A percentile compares a stretch with the other conserved stretches of the same genome.
Conservation (phyloP, 352 stramenopile species). For the Globisporangium viniferum region DNA sequence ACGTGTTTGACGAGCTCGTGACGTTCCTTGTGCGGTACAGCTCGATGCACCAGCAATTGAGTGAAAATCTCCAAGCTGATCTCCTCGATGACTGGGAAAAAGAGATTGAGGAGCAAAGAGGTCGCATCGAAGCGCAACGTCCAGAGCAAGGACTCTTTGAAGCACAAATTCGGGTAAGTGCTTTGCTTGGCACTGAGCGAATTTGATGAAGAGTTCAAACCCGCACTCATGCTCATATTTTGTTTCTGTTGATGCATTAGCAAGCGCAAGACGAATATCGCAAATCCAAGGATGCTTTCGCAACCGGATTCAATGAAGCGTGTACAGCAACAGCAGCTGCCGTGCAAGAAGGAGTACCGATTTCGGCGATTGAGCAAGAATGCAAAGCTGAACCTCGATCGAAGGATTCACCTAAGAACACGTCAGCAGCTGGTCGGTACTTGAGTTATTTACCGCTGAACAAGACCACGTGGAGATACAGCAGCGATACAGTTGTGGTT, state of each 20-base stretch:
- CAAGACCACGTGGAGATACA: not conserved
- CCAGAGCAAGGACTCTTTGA: not conserved
- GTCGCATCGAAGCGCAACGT: not conserved
- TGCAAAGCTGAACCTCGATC: not conserved
- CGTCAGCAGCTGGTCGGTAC: not conserved
- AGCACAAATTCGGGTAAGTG: not conserved
- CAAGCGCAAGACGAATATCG: not conserved
- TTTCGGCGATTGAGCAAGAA: not conserved
- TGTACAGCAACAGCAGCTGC: not conserved
- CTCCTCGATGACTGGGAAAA: conserved; percentile 13
- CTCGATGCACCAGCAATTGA: conserved; percentile 27
- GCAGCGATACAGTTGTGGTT: not conserved
- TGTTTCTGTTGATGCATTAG: not conserved
- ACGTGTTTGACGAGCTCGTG: conserved; percentile 31
- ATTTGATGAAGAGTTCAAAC: not conserved
- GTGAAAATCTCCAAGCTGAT: conserved; percentile 13
- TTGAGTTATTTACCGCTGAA: not conserved
- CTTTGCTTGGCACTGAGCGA: not conserved
- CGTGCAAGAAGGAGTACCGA: not conserved
- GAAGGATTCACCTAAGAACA: not conserved
- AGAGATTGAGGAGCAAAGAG: conserved; percentile 1
- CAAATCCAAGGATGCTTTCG: not conserved
- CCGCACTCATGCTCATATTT: not conserved
- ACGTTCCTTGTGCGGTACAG: conserved; percentile 27
- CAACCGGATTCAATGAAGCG: not conserved